Percentiles rank a stretch among this genome's conserved stretches.
These are phyloP conservation scores for Thalassiosira pacifica DNA, from an alignment of 352 stramenopile genomes.

Conservation along the genomic window DNA sequence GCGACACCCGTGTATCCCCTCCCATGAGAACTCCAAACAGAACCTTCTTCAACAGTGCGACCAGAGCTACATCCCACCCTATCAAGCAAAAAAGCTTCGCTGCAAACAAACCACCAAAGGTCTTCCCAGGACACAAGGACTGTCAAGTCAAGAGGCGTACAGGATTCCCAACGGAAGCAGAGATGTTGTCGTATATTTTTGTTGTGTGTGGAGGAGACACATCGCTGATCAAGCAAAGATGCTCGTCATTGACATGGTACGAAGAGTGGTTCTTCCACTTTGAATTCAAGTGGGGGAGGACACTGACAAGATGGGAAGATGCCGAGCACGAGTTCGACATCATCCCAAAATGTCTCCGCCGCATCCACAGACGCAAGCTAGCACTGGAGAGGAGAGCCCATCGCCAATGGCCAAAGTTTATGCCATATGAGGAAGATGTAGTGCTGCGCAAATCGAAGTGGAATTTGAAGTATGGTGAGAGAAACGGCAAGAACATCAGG, in stretches of 20 bases:
- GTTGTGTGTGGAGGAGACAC: constrained; percentile 38
- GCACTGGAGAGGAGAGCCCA: neutral
- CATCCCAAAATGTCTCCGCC: no score
- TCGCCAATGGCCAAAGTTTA: constrained; percentile 35
- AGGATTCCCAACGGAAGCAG: constrained; percentile 9
- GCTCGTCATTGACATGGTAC: constrained; percentile 28
- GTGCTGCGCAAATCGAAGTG: constrained; percentile 32
- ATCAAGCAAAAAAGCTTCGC: neutral
- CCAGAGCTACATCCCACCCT: neutral
- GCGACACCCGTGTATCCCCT: no score
- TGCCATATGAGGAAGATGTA: constrained; percentile 40
- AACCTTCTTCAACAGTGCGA: constrained; percentile 2
- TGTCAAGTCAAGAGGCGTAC: constrained; percentile 32
- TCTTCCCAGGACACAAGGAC: neutral
- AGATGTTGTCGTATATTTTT: constrained; percentile 31
- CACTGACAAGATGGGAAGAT: neutral
- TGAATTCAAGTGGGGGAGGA: constrained; percentile 36
- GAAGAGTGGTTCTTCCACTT: constrained; percentile 51
- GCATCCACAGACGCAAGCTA: no score
- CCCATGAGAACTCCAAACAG: neutral
- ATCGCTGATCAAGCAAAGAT: neutral
- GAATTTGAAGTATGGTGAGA: constrained; percentile 27
- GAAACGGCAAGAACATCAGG: neutral
- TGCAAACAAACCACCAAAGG: neutral
- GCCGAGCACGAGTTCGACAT: no score